Percentiles rank a stretch among this genome's conserved stretches.
phyloP scores from a whole-genome alignment of 805 yeast genomes.

The Saturnispora zaruensis region DNA sequence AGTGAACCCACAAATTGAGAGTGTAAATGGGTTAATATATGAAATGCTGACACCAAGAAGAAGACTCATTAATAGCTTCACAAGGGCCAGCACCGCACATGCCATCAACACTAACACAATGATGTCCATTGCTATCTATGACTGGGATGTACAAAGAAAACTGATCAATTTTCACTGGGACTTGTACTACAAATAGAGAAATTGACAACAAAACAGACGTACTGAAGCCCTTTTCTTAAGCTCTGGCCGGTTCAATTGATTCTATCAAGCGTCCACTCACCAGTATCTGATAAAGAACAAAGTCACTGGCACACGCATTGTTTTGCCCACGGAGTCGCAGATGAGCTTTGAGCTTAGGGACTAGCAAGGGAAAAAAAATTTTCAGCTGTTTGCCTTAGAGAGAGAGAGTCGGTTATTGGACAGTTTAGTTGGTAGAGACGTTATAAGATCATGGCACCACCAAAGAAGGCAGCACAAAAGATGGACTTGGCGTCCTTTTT shows the following conservation, averaged over 20 bases:
- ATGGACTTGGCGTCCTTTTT: conserved; percentile 86
- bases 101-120: not conserved
- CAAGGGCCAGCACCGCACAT: not conserved
- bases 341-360: not conserved
- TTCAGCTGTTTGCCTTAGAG: not conserved
- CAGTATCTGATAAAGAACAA: not conserved
- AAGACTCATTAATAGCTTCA: not conserved
- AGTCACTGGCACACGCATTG: not conserved
- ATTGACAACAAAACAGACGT: not conserved
- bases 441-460: conserved; percentile 43
- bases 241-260: not conserved
- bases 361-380: not conserved
- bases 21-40: conserved; percentile 9
- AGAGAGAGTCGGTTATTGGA: not conserved
- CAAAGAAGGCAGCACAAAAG: conserved; percentile 43
- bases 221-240: not conserved
- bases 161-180: not conserved
- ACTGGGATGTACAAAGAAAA: not conserved
- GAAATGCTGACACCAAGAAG: not conserved
- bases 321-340: not conserved
- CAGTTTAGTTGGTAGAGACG: not conserved
- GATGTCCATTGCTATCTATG: not conserved
- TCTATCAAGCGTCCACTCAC: not conserved
- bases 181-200: no score
- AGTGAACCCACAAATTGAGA: conserved; percentile 4